These are phyloP conservation scores for Russula ochroleuca DNA, from an alignment of 768 basidiomycete genomes.

Conservation along the genomic window DNA sequence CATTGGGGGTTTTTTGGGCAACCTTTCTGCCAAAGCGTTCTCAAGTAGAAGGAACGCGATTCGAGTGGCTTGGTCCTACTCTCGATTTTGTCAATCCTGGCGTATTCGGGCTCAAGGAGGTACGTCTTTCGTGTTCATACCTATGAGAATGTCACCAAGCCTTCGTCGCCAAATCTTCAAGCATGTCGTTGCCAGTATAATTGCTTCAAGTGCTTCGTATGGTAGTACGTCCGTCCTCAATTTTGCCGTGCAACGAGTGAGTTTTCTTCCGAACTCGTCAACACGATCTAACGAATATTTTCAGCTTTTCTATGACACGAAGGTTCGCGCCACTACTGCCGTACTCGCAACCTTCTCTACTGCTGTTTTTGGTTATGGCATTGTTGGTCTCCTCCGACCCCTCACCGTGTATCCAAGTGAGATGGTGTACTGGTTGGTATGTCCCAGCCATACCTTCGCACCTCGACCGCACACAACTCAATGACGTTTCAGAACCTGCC, in stretches of 20 bases:
- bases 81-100: slow-evolving; percentile 54
- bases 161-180: slow-evolving; percentile 29
- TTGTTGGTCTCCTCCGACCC: slow-evolving; percentile 56
- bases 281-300: background rate
- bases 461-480: background rate
- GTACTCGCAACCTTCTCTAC: slow-evolving; percentile 61
- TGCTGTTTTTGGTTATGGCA: slow-evolving; percentile 60
- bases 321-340: slow-evolving; percentile 52
- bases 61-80: slow-evolving; percentile 39
- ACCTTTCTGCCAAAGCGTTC: slow-evolving; percentile 41
- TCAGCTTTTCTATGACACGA: slow-evolving; percentile 56
- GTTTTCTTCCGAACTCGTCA: slow-evolving; percentile 18
- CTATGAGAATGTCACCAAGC: background rate
- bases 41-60: slow-evolving; percentile 45
- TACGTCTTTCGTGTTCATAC: slow-evolving; percentile 28
- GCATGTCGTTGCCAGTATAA: slow-evolving; percentile 55
- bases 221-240: slow-evolving; percentile 54
- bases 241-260: slow-evolving; percentile 56
- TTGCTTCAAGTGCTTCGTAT: slow-evolving; percentile 52
- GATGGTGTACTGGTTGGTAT: slow-evolving; percentile 57
- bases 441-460: slow-evolving; percentile 27
- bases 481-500: slow-evolving; percentile 43
- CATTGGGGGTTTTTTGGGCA: slow-evolving; percentile 49
- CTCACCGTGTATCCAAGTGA: slow-evolving; percentile 59
- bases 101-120: slow-evolving; percentile 56